Evolutionary conservation across 164 flowering plant species (phyloP).

Genomic region (Tinospora cordifolia): DNA sequence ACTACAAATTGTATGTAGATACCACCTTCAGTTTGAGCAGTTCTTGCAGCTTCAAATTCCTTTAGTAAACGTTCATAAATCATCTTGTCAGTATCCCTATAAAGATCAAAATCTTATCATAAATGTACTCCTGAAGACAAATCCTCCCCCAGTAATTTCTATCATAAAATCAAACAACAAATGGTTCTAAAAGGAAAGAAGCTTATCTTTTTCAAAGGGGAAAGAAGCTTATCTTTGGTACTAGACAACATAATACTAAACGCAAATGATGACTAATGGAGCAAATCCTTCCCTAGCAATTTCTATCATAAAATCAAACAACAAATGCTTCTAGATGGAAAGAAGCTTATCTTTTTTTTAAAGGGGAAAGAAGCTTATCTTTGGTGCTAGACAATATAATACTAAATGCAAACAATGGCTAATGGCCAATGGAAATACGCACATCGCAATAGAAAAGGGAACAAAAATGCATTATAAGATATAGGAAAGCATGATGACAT

Average conservation of each 20-base stretch:
- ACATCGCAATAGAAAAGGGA: too few relatives aligned
- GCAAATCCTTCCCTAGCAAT: background rate
- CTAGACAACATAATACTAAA: background rate
- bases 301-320: slow-evolving; percentile 4
- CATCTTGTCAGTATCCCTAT: slow-evolving; percentile 87
- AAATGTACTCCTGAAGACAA: background rate
- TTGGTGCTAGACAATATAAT: background rate
- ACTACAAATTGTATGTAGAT: background rate
- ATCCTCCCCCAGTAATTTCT: background rate
- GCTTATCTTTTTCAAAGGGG: too few relatives aligned
- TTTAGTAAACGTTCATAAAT: slow-evolving; percentile 76
- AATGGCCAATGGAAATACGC: too few relatives aligned
- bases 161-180: slow-evolving; percentile 7
- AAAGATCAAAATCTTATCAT: slow-evolving; percentile 5
- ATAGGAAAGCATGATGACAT: too few relatives aligned
- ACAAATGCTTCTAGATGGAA: background rate
- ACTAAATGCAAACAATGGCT: too few relatives aligned
- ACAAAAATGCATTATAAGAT: too few relatives aligned
- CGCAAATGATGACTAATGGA: too few relatives aligned
- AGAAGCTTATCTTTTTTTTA: too few relatives aligned
- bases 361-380: too few relatives aligned
- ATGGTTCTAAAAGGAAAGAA: background rate
- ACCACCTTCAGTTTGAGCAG: slow-evolving; percentile 90
- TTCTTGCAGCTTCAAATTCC: slow-evolving; percentile 91
- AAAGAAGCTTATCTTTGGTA: background rate